phyloP scores from a whole-genome alignment of 2,329 filamentous ascomycete genomes.

The Didymosphaeria variabile region DNA sequence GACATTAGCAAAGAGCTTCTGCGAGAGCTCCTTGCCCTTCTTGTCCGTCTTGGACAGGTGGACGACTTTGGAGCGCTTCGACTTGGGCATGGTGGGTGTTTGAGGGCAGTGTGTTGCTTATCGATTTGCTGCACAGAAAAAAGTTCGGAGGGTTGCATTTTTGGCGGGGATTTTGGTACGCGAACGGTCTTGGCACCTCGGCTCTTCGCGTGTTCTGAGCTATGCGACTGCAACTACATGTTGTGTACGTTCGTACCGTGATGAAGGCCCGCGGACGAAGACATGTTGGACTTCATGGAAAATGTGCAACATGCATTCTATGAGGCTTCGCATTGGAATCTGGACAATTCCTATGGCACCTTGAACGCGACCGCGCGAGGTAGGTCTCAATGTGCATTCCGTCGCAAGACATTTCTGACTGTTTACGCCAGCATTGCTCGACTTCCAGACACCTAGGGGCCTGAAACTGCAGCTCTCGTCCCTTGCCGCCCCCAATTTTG shows the following conservation, averaged over 20 bases:
- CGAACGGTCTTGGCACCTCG: slow-evolving; percentile 44
- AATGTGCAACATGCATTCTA: slow-evolving; percentile 93
- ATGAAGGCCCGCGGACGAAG: slow-evolving; percentile 44
- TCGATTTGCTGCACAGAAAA: slow-evolving; percentile 30
- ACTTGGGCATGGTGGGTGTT: slow-evolving; percentile 82
- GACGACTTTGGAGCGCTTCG: slow-evolving; percentile 88
- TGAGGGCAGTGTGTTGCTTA: slow-evolving; percentile 20
- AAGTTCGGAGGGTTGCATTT: slow-evolving; percentile 36
- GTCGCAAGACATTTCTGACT: slow-evolving; percentile 22
- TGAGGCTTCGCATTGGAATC: slow-evolving; percentile 84
- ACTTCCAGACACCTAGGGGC: slow-evolving; percentile 86
- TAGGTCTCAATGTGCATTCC: slow-evolving; percentile 50
- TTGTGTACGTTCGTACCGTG: slow-evolving; percentile 10
- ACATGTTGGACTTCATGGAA: slow-evolving; percentile 97
- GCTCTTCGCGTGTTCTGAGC: slow-evolving; percentile 21
- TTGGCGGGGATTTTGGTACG: slow-evolving; percentile 44
- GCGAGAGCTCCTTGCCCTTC: slow-evolving; percentile 90
- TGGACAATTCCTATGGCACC: slow-evolving; percentile 89
- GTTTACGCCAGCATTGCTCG: slow-evolving; percentile 73
- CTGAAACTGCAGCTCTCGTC: slow-evolving; percentile 88
- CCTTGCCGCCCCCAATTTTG: slow-evolving; percentile 90
- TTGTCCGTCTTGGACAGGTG: slow-evolving; percentile 92
- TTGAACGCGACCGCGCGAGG: slow-evolving; percentile 85
- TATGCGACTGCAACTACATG: slow-evolving; percentile 10
- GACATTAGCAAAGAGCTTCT: slow-evolving; percentile 87